phyloP scores from a whole-genome alignment of 768 basidiomycete genomes.

The Leccinum truebloodii region DNA sequence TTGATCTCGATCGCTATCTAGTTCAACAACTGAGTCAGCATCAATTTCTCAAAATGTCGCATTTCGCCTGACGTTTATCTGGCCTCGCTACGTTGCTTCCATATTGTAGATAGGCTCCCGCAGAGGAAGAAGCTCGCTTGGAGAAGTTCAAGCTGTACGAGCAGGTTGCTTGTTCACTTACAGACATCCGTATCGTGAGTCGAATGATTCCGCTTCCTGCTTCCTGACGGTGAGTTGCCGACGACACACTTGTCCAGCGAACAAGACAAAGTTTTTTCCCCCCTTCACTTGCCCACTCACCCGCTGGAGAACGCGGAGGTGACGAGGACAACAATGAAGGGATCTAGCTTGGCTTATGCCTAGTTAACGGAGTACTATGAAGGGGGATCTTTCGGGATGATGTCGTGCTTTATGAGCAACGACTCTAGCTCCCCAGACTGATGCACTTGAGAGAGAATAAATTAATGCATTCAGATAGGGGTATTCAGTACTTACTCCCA shows the following conservation, averaged over 20 bases:
- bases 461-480: background rate
- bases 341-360: background rate
- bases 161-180: background rate
- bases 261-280: background rate
- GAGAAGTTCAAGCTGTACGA: background rate
- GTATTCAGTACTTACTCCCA: constrained; percentile 60
- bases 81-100: too few species aligned
- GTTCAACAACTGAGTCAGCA: too few species aligned
- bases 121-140: background rate
- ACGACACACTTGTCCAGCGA: background rate
- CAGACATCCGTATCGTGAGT: background rate
- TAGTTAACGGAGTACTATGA: background rate
- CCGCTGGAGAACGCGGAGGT: background rate
- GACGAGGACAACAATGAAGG: background rate
- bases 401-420: constrained; percentile 67
- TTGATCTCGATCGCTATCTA: too few species aligned
- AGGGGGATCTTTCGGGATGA: constrained; percentile 48
- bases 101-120: too few species aligned
- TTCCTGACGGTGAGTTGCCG: background rate
- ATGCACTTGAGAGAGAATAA: constrained; percentile 65
- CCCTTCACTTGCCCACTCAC: background rate
- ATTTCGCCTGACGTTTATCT: too few species aligned
- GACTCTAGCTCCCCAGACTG: constrained; percentile 92
- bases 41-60: too few species aligned
- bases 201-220: background rate